A percentile compares a stretch with the other conserved stretches of the same genome.
phyloP scores from a whole-genome alignment of 1,139 yeast genomes.

The Magnusiomyces suaveolens region DNA sequence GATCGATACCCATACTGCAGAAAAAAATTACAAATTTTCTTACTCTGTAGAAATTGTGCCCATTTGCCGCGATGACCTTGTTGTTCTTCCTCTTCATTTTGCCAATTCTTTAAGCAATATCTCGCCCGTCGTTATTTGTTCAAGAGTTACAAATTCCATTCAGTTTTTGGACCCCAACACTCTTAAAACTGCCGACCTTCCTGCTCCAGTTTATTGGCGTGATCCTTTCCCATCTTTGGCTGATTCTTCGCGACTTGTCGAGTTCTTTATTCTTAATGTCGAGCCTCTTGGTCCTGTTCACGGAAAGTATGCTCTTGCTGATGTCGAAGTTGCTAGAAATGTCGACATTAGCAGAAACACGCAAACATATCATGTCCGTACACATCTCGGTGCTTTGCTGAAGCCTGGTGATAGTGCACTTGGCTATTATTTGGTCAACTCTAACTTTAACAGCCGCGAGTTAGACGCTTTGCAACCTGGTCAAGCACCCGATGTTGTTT shows the following conservation, averaged over 20 bases:
- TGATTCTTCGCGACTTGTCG: constrained; percentile 69
- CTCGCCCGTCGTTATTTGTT: constrained; percentile 73
- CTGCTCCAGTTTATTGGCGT: constrained; percentile 77
- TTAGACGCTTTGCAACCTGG: constrained; percentile 61
- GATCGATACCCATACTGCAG: constrained; percentile 85
- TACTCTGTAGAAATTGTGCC: constrained; percentile 93
- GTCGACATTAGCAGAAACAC: constrained; percentile 78
- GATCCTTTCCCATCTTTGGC: constrained; percentile 71
- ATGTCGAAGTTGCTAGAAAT: constrained; percentile 78
- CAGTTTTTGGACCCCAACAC: constrained; percentile 84
- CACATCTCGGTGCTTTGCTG: constrained; percentile 85
- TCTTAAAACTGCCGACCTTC: constrained; percentile 69
- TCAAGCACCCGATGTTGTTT: constrained; percentile 68
- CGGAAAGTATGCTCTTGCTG: constrained; percentile 82
- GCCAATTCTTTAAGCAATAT: constrained; percentile 84
- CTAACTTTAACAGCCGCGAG: constrained; percentile 77
- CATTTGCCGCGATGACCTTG: constrained; percentile 94
- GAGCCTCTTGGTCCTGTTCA: constrained; percentile 82
- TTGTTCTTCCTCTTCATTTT: constrained; percentile 72
- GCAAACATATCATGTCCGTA: constrained; percentile 66
- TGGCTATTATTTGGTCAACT: constrained; percentile 76
- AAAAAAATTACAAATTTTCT: constrained; percentile 79
- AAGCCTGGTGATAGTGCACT: constrained; percentile 94
- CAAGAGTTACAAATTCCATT: constrained; percentile 66
- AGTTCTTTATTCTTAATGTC: constrained; percentile 83